Conservation (phyloP, 1,139 yeast species). For the Pichia sp. region DNA sequence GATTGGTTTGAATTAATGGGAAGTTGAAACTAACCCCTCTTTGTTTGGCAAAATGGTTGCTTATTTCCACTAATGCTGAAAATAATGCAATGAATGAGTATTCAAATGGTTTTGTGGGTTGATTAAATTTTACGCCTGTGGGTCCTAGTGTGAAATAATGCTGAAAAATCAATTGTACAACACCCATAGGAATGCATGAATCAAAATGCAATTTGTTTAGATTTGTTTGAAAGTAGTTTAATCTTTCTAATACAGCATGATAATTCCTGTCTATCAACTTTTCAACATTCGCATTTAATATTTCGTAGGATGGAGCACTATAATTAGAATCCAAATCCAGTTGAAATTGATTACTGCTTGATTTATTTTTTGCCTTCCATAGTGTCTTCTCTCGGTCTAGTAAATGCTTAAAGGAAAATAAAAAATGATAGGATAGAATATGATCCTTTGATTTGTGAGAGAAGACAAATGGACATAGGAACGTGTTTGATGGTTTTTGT, state of each 20-base stretch:
- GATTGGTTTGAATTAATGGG: background rate
- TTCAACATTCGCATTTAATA: background rate
- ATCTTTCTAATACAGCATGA: conserved; percentile 23
- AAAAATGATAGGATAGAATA: background rate
- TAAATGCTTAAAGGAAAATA: background rate
- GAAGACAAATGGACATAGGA: background rate
- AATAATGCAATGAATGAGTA: conserved; percentile 10
- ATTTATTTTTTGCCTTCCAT: conserved; percentile 3
- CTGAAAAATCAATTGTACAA: conserved; percentile 2
- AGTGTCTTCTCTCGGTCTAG: background rate
- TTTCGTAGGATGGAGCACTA: too few species aligned
- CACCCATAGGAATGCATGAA: conserved; percentile 17
- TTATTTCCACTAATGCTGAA: conserved; percentile 8
- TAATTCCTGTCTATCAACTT: conserved; percentile 10
- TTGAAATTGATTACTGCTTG: background rate
- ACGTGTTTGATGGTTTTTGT: conserved; percentile 4
- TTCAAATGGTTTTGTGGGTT: conserved; percentile 8
- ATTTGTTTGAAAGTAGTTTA: conserved; percentile 19
- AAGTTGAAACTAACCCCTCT: background rate
- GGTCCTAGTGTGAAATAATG: conserved; percentile 4
- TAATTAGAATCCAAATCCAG: background rate
- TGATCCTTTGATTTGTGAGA: background rate
- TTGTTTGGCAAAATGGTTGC: conserved; percentile 4
- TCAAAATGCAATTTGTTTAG: conserved; percentile 20
- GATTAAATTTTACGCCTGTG: background rate